Evolutionary conservation across 108 stramenopile genomes (phyloP), one percentile per base, ranked within the genome.

Genomic region (Cyclotella cryptica): DNA sequence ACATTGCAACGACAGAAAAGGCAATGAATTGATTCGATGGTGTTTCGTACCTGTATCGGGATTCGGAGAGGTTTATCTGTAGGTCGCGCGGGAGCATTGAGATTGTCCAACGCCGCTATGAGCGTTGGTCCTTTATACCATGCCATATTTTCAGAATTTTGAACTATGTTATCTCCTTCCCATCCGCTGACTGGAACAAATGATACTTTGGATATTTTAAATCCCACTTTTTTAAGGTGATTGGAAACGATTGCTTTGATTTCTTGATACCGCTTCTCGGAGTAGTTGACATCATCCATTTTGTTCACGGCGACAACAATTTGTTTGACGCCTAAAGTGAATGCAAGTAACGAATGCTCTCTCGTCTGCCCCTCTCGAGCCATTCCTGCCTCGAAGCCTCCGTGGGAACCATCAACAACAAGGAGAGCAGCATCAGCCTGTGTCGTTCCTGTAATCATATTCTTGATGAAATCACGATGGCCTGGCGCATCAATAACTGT

Each of bases 391-490:
- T 98, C 96, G 84, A 98, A 98, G n/a, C 86, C 93, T 47, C 97
- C 98, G 51, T 83, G 75, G 17, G 91, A 88, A 24, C 92, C 91
- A 75, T 94, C 95, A 59, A 99, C 92, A 15, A 98, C 92, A 26
- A 98, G 80, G 10, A 98, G 64, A 45, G 97, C 99, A 29, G 96
- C 97, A 78, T 99, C 99, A 19, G 98, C 98, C 89, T 93, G 92
- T 68, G 95, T 97, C 24, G 99, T 97, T 26, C 99, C 99, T 40
- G 99, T 98, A 80, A 99, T 98, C 96, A 98, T 98, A 81, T 97
- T 96, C 84, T 94, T 94, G 43, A 98, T 89, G 79, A 94, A 97
- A 72, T 94, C 96, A 8, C 89, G 83, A 80, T 99, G 98, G 7
- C 99, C 99, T 10, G 99, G 99, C 53, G 97, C 93, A 85, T 99